Evolutionary conservation across 1,284 basidiomycete species (phyloP).

Genomic region (Macrocybe sp.): DNA sequence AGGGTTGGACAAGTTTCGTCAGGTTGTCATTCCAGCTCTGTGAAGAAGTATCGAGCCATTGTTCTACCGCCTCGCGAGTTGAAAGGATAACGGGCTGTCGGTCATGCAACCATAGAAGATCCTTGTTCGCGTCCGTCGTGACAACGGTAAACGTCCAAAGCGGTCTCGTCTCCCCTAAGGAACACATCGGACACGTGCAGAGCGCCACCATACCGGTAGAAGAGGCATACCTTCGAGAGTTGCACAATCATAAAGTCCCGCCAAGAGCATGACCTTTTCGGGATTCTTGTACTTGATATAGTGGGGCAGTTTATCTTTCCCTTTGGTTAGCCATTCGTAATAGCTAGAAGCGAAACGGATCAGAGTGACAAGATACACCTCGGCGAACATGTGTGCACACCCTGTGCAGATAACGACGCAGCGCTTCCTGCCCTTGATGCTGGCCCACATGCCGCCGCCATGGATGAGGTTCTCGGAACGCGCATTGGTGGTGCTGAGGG

Average conservation of each 20-base stretch:
- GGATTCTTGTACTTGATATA: constrained; percentile 66
- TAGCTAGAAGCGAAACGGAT: constrained; percentile 36
- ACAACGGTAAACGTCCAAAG: constrained; percentile 88
- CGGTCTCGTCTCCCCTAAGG: constrained; percentile 47
- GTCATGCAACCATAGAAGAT: constrained; percentile 81
- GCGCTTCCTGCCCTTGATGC: constrained; percentile 73
- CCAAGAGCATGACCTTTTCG: constrained; percentile 73
- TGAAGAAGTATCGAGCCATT: constrained; percentile 78
- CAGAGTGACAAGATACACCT: constrained; percentile 25
- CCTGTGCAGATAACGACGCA: constrained; percentile 81
- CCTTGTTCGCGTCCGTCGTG: constrained; percentile 71
- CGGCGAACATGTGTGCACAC: constrained; percentile 13
- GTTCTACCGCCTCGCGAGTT: constrained; percentile 50
- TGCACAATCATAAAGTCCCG: constrained; percentile 82
- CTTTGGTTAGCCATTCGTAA: constrained; percentile 89
- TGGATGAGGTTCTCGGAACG: constrained; percentile 79
- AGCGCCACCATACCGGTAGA: constrained; percentile 6
- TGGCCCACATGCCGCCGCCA: constrained; percentile 76
- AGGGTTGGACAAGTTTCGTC: constrained; percentile 64
- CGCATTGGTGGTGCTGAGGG: constrained; percentile 85
- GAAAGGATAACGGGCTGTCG: constrained; percentile 89
- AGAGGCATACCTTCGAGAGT: constrained; percentile 49
- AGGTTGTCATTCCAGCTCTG: constrained; percentile 59
- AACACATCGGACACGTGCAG: neutral
- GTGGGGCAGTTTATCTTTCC: constrained; percentile 73